These are phyloP conservation scores for Chlamydomonas urium DNA, from an alignment of 139 green algal genomes.

Conservation along the genomic window DNA sequence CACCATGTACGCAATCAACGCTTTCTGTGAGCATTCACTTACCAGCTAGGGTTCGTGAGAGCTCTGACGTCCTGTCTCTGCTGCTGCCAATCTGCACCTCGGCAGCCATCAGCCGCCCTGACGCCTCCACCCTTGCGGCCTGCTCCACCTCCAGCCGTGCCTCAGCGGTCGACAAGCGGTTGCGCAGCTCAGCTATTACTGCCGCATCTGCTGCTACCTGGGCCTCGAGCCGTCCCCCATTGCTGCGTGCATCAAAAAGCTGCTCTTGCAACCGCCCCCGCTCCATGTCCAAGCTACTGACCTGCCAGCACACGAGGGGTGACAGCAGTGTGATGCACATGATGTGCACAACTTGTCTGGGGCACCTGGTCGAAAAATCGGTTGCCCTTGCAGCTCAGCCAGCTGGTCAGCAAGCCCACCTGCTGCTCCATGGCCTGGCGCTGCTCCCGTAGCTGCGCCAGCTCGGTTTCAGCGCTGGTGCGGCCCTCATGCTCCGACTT, in stretches of 20 bases:
- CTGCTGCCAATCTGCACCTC: neutral
- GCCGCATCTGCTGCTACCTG: constrained; percentile 23
- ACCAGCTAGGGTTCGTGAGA: neutral
- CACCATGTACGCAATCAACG: too few relatives aligned
- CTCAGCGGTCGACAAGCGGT: constrained; percentile 19
- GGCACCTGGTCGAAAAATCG: too few relatives aligned
- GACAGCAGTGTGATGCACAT: too few relatives aligned
- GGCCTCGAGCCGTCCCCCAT: constrained; percentile 26
- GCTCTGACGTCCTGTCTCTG: neutral
- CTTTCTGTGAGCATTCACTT: too few relatives aligned
- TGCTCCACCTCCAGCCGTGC: constrained; percentile 11
- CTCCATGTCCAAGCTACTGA: constrained; percentile 18
- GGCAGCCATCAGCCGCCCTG: neutral
- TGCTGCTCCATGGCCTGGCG: neutral
- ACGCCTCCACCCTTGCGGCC: constrained; percentile 2
- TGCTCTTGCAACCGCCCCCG: constrained; percentile 21
- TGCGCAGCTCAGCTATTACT: constrained; percentile 23
- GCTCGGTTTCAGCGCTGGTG: constrained; percentile 1
- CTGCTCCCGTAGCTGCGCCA: neutral
- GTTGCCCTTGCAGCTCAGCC: too few relatives aligned
- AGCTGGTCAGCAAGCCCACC: neutral
- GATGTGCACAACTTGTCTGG: too few relatives aligned
- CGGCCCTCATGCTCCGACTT: neutral
- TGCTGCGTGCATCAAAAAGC: constrained; percentile 15
- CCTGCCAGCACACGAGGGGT: too few relatives aligned